Evolutionary conservation across 331 rosid genomes (phyloP), one percentile per base, ranked within the genome.

Genomic region (Cydonia oblonga): DNA sequence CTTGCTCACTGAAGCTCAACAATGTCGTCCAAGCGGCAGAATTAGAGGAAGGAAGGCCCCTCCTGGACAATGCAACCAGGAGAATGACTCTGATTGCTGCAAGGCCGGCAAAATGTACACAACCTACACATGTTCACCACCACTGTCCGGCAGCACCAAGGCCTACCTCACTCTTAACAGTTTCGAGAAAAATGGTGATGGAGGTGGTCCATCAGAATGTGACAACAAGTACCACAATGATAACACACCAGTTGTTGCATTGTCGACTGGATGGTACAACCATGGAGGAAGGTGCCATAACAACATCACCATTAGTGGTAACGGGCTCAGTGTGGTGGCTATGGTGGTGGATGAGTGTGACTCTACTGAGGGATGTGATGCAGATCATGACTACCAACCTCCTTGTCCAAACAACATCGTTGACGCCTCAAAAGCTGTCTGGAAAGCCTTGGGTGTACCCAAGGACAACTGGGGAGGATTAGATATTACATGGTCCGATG

Each of bases 391-490:
- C 22, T 85, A 60, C 62, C 85, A 79, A 5, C 89, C 92, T 42
- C 89, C 89, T 0, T 87, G 87, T 70, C 61, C 63, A 3, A 85
- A 87, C 57, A 79, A 87, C 65, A 73, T 85, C n/a, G 89, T 85
- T 38, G 92, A 83, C 74, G 89, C 86, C 38, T 82, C 92, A 0
- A 79, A 76, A 11, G 89, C 82, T 53, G 83, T 87, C 15, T 81
- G 85, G 87, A 26, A 80, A 64, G 87, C 86, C 11, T 69, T 86
- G 40, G 79, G 76, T 2, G 73, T 80, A 6, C 62, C 77, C 19
- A 0, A 54, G 2, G 68, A 19, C 6, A 7, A 73, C 2, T 68
- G 79, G 75, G 71, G 82, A 1, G 65, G 60, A 19, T 18, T 73
- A 15, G 38, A 62, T 62, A 62, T 29, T 18, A 59, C 64, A 0